Conservation (phyloP, 257 asterid genomes). For the Nicotiana paniculata region DNA sequence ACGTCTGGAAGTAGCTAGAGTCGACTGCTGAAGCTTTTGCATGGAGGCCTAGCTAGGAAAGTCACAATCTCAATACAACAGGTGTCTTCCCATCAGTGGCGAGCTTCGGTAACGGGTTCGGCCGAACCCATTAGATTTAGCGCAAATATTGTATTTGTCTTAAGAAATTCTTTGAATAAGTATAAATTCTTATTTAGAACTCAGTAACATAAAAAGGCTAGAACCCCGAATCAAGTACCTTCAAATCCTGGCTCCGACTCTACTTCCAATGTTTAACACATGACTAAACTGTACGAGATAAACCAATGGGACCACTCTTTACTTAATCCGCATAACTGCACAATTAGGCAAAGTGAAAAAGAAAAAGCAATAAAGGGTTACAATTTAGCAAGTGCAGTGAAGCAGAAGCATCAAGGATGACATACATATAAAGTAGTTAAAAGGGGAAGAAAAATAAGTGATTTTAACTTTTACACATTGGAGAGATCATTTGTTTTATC, state of each 20-base stretch:
- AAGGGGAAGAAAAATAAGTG: neutral
- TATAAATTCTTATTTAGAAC: too few species aligned
- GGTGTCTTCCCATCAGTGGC: neutral
- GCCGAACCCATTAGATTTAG: too few species aligned
- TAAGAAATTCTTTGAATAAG: too few species aligned
- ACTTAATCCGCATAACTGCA: neutral
- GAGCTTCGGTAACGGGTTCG: too few species aligned
- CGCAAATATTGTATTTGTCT: too few species aligned
- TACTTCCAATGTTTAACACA: neutral
- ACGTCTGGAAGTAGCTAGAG: neutral
- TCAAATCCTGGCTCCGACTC: too few species aligned
- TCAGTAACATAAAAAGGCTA: too few species aligned
- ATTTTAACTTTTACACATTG: neutral
- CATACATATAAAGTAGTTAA: neutral
- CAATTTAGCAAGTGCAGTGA: neutral
- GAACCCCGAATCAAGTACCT: too few species aligned
- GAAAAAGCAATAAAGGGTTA: neutral
- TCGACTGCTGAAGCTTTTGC: neutral
- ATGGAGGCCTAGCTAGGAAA: neutral
- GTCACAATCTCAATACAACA: neutral
- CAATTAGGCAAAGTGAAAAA: slow-evolving; percentile 9
- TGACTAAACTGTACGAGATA: neutral
- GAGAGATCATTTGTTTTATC: too few species aligned
- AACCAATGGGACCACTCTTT: neutral
- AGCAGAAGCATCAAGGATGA: slow-evolving; percentile 2